Conservation (phyloP, 768 basidiomycete species). For the Suillus paluster region DNA sequence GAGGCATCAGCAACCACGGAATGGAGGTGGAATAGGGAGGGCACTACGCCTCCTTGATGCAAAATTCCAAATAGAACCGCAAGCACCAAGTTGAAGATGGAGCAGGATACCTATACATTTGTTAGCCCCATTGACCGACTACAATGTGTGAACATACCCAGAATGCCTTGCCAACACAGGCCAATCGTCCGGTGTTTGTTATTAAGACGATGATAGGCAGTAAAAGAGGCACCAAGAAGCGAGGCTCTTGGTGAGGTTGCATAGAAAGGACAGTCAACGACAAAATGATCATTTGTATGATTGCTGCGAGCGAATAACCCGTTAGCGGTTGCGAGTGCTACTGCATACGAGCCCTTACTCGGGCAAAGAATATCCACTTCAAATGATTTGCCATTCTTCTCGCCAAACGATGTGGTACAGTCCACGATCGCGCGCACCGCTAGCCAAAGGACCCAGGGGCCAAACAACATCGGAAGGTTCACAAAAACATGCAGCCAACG, state of each 20-base stretch:
- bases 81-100: slow-evolving; percentile 32
- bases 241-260: slow-evolving; percentile 45
- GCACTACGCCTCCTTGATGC: slow-evolving; percentile 48
- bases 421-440: slow-evolving; percentile 15
- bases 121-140: neutral
- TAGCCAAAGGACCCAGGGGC: slow-evolving; percentile 37
- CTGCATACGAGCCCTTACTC: slow-evolving; percentile 14
- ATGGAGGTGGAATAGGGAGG: slow-evolving; percentile 40
- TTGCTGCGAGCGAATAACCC: slow-evolving; percentile 26
- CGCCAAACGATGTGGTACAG: neutral
- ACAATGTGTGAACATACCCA: slow-evolving; percentile 30
- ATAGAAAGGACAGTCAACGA: slow-evolving; percentile 35
- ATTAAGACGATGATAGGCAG: slow-evolving; percentile 36
- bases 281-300: slow-evolving; percentile 32
- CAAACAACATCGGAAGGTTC: slow-evolving; percentile 44
- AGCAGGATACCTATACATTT: slow-evolving; percentile 30
- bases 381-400: slow-evolving; percentile 13
- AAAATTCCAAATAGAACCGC: slow-evolving; percentile 41
- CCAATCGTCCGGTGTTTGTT: slow-evolving; percentile 26
- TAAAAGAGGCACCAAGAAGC: slow-evolving; percentile 42
- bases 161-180: slow-evolving; percentile 32
- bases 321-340: neutral
- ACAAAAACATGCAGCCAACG: slow-evolving; percentile 44
- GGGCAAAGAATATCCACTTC: slow-evolving; percentile 19
- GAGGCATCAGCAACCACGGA: slow-evolving; percentile 19